Conservation (phyloP, 169 alveolate genomes). For the Plasmodium vivax region DNA sequence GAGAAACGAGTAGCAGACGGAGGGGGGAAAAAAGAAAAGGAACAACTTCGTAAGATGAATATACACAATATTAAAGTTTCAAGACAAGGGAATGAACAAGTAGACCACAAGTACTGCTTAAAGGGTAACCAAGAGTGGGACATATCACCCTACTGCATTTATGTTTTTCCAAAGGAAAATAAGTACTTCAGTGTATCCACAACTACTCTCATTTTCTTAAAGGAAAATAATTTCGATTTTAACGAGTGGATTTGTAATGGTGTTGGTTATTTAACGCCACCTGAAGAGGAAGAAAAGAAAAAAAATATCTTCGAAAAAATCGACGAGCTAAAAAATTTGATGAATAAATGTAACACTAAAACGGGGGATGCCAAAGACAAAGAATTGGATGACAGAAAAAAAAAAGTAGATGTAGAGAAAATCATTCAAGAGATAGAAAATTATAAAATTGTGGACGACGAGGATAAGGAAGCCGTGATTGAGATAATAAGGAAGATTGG, state of each 20-base stretch:
- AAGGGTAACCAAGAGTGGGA: conserved; percentile 81
- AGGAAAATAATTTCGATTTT: conserved; percentile 89
- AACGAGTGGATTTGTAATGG: conserved; percentile 88
- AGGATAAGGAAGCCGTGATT: conserved; percentile 81
- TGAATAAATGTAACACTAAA: conserved; percentile 56
- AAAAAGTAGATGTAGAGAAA: conserved; percentile 52
- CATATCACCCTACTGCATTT: conserved; percentile 87
- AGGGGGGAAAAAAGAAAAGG: neutral
- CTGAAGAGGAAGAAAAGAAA: conserved; percentile 83
- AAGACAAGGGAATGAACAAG: neutral
- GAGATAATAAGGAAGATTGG: conserved; percentile 75
- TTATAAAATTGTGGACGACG: conserved; percentile 78
- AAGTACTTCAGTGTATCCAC: conserved; percentile 85
- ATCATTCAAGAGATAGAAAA: conserved; percentile 61
- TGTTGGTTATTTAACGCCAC: conserved; percentile 85
- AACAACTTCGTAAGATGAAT: neutral
- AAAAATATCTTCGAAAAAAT: conserved; percentile 73
- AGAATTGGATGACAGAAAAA: neutral
- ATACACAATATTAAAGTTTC: conserved; percentile 24
- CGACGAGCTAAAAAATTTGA: conserved; percentile 73
- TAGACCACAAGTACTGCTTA: neutral
- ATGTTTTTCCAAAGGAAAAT: conserved; percentile 85
- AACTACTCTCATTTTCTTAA: conserved; percentile 83
- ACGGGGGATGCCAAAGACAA: neutral
- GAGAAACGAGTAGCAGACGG: conserved; percentile 1